These are phyloP conservation scores for Cordyceps farinosa DNA, from an alignment of 2,329 filamentous ascomycete genomes.

Conservation along the genomic window DNA sequence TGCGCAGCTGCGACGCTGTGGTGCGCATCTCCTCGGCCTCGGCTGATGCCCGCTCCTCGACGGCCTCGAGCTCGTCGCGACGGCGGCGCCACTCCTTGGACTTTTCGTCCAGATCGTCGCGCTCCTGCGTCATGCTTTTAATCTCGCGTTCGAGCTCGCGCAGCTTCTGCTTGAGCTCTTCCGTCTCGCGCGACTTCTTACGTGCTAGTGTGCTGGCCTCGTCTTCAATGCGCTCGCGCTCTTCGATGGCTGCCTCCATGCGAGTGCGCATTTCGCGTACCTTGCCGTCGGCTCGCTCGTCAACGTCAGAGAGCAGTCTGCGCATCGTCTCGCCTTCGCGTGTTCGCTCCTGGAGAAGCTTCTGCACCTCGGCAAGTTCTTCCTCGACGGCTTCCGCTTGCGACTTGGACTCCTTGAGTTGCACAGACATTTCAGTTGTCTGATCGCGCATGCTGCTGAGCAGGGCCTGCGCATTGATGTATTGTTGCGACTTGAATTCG, in stretches of 20 bases:
- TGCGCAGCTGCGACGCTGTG: constrained; percentile 73
- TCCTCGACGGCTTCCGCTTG: constrained; percentile 86
- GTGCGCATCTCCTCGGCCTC: constrained; percentile 73
- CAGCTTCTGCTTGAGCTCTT: constrained; percentile 76
- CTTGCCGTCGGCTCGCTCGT: constrained; percentile 75
- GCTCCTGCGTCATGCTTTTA: constrained; percentile 67
- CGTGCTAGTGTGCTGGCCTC: constrained; percentile 77
- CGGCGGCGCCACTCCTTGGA: constrained; percentile 72
- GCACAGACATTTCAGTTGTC: constrained; percentile 78
- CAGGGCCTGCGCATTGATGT: constrained; percentile 77
- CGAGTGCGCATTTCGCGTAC: constrained; percentile 84
- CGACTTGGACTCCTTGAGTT: constrained; percentile 83
- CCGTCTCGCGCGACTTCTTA: constrained; percentile 74
- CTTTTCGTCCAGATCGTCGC: constrained; percentile 70
- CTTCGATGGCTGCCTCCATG: constrained; percentile 88
- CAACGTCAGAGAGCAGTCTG: constrained; percentile 78
- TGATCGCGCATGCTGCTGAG: constrained; percentile 93
- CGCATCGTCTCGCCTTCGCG: constrained; percentile 95
- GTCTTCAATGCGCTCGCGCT: constrained; percentile 88
- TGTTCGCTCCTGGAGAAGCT: constrained; percentile 80
- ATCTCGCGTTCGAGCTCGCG: constrained; percentile 78
- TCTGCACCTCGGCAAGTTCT: constrained; percentile 83
- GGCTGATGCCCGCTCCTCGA: constrained; percentile 63
- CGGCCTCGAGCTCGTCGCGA: constrained; percentile 71
- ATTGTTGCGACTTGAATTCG: constrained; percentile 79